Base-by-base conservation (phyloP, 2,329 filamentous ascomycete species). In the Cercospora sp. region DNA sequence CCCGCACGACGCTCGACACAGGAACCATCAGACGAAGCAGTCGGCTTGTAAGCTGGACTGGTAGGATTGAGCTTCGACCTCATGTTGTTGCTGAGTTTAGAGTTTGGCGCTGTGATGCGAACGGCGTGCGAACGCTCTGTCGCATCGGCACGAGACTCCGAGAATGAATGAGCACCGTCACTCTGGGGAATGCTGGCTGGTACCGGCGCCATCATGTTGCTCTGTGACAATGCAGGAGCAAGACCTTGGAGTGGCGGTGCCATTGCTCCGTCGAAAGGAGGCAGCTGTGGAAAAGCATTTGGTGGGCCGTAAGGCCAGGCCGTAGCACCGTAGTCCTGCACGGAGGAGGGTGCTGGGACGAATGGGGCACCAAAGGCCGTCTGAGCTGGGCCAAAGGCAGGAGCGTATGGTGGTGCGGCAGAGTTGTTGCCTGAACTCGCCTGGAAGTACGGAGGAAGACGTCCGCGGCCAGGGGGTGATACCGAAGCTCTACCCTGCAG, bases 41-140 rank as follows among this genome's bases (percentile, higher is more conserved):
- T 71, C 20, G 78, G 78, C 68, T 77, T 77, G 74, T 80, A 80
- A 28, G 73, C 76, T 30, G 78, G 78, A 60, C 78, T 80, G 76
- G 78, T 79, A 7, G 78, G 78, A 64, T 80, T 79, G 65, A 80
- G 72, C 20, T 58, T 71, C 30, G 77, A 79, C 63, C 77, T 78
- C 30, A 70, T 36, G 20, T 71, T 68, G 26, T 65, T 64, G 18
- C 67, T 57, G 9, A 68, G 53, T 67, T 73, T 77, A 12, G 64
- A 59, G 33, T 75, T 74, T 10, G 78, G 78, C 16, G 73, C 72
- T 65, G 74, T 78, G 72, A 79, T 79, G n/a, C 76, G 72, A 42
- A 79, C 55, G 26, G 78, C 78, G 61, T 71, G 76, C 4, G 73
- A 75, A 30, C 73, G 73, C 36, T 66, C 26, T 70, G 68, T 36